Evolutionary conservation across 495 filamentous ascomycete genomes (phyloP), one percentile per base, ranked within the genome.

Genomic region (Penicillium ochrochloron): DNA sequence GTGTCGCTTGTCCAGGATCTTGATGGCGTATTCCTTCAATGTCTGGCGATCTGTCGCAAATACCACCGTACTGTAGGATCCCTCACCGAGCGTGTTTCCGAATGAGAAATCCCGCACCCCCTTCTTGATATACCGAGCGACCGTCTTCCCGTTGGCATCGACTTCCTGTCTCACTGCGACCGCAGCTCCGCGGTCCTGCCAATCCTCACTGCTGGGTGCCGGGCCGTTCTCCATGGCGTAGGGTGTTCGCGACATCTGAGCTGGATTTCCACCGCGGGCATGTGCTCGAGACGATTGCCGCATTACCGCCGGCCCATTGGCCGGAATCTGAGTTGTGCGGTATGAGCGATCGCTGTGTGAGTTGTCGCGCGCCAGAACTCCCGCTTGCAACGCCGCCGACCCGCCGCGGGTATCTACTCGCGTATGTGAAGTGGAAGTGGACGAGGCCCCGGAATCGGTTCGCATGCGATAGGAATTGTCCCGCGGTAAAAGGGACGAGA

Each of bases 21-120:
- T 99, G 78, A 99, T 94, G 31, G 96, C 96, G 72, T 97, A 98
- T 75, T 99, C 96, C 65, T 96, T 95, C 51, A 96, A 79, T 0
- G 93, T 98, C 75, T 97, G 93, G 54, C 96, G 87, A 70, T 99
- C 96, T 6, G 96, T 98, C 51, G 94, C 96, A 48, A 95, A 87
- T 59, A 95, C 87, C 55, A 99, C 96, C 17, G 94, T 98, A 75
- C 94, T 97, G 82, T 99, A 99, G 5, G 96, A 98, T 10, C 96
- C 96, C 76, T 99, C 96, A 37, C 96, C 96, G 10, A 99, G 82
- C 25, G 94, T 90, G 57, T 92, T 85, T 9, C 93, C 93, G 78
- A 99, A 99, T 44, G 88, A 89, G 75, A 99, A 99, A 80, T 99
- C 96, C 62, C 94, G 90, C 11, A 98, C 95, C 12, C 96, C 95